Base-by-base conservation (phyloP, 345 rosid genomes). In the Bretschneidera sinensis region DNA sequence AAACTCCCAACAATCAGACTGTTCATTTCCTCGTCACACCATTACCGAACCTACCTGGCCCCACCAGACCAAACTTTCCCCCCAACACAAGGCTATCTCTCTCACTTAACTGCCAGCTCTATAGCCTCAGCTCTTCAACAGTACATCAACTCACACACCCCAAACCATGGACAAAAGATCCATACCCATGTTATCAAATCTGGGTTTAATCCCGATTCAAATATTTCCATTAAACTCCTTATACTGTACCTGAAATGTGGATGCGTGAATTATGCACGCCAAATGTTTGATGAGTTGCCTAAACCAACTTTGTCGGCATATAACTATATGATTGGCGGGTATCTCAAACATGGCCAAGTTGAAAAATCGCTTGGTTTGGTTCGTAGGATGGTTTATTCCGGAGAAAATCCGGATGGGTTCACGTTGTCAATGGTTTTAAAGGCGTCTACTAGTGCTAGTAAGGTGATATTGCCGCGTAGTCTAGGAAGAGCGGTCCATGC, bases 391-490 rank as follows among this genome's bases (percentile, higher is more conserved):
- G 70, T 70, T 4, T 65, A 52, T 60, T 76, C 80, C 0, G 86
- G 85, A 1, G 88, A 82, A 74, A 81, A 54, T 67, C 85, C 86
- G 48, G 98, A 89, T 53, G 91, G 85, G 21, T 87, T 70, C 60
- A 92, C 96, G 10, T 75, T 84, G 33, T 92, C 97, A 18, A 92
- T 89, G 97, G 65, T 89, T 69, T 64, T 92, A 28, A 89, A 89
- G 83, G 92, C 87, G 49, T 84, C 94, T n/a, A 73, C 70, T 74
- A 59, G 70, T 67, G 68, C 64, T 59, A 63, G 55, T 23, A 55
- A 31, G 54, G 62, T 48, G 53, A 43, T 17, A 9, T 24, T 70
- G 72, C 81, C 74, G 2, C 63, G 72, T 59, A 72, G 65, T 57
- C 55, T 85, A 48, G 81, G 78, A 25, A 74, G 85, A 51, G 67